phyloP scores from a whole-genome alignment of 2,329 filamentous ascomycete genomes.

The Pyrenophora seminiperda region DNA sequence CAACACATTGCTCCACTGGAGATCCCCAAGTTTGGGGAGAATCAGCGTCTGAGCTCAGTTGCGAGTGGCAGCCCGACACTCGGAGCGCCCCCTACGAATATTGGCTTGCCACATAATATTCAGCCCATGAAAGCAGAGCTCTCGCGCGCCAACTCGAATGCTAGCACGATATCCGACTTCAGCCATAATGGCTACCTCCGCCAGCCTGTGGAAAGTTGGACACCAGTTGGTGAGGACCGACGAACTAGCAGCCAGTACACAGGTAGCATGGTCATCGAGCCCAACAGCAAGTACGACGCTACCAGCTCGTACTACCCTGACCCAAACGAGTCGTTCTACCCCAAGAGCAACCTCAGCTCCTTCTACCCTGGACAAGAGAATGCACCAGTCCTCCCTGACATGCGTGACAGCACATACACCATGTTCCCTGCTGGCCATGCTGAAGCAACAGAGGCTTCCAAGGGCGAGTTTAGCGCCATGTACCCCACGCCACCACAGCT shows the following conservation, averaged over 20 bases:
- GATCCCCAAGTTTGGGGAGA: conserved; percentile 55
- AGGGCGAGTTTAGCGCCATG: conserved; percentile 36
- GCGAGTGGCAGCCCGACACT: conserved; percentile 72
- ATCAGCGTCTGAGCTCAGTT: conserved; percentile 68
- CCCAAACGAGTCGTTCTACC: conserved; percentile 43
- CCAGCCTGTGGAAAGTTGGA: conserved; percentile 45
- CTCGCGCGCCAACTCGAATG: conserved; percentile 45
- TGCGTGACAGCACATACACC: conserved; percentile 62
- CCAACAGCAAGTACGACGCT: conserved; percentile 56
- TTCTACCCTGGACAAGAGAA: conserved; percentile 49
- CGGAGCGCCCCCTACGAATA: conserved; percentile 56
- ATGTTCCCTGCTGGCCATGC: conserved; percentile 34
- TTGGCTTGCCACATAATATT: conserved; percentile 44
- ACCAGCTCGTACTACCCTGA: conserved; percentile 55
- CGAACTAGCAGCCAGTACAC: conserved; percentile 54
- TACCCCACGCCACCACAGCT: conserved; percentile 37
- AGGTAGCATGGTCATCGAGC: conserved; percentile 47
- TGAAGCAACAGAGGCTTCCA: conserved; percentile 22
- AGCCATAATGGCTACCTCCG: conserved; percentile 38
- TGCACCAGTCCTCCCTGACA: conserved; percentile 61
- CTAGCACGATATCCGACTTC: conserved; percentile 41
- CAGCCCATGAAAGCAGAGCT: conserved; percentile 48
- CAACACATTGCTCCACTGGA: conserved; percentile 70
- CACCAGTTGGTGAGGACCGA: conserved; percentile 42
- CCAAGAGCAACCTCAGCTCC: conserved; percentile 62